Evolutionary conservation across 108 stramenopile genomes (phyloP).

Genomic region (Licmophora abbreviata): DNA sequence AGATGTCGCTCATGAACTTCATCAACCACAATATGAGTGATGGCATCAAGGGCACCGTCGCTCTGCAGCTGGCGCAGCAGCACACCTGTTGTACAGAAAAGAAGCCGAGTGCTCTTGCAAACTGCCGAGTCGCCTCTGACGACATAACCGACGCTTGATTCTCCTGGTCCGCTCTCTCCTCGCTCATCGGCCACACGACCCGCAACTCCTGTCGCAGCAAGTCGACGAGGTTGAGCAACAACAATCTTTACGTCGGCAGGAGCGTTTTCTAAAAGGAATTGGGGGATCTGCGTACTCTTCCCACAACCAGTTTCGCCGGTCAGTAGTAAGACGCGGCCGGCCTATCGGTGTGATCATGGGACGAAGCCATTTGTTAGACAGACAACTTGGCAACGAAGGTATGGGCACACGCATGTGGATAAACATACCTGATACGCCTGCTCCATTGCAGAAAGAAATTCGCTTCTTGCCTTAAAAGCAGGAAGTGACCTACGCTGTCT

Average conservation of each 20-base stretch:
- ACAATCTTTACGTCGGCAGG: slow-evolving; percentile 78
- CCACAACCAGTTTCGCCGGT: slow-evolving; percentile 86
- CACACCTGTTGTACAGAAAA: slow-evolving; percentile 97
- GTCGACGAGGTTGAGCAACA: slow-evolving; percentile 92
- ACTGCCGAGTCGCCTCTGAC: slow-evolving; percentile 82
- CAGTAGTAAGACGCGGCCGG: slow-evolving; percentile 63
- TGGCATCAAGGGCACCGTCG: slow-evolving; percentile 58
- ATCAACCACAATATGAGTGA: slow-evolving; percentile 93
- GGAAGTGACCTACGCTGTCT: slow-evolving; percentile 56
- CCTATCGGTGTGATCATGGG: too few species aligned
- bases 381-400: too few species aligned
- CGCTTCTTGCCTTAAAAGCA: slow-evolving; percentile 46
- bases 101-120: slow-evolving; percentile 59
- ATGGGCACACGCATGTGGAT: too few species aligned
- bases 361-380: too few species aligned
- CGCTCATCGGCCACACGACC: slow-evolving; percentile 89
- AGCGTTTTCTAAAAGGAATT: slow-evolving; percentile 82
- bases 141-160: slow-evolving; percentile 85
- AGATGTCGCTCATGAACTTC: slow-evolving; percentile 94
- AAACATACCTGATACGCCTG: slow-evolving; percentile 21
- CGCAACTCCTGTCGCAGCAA: slow-evolving; percentile 92
- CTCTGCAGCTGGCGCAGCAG: slow-evolving; percentile 91
- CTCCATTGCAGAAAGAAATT: slow-evolving; percentile 46
- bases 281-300: slow-evolving; percentile 91
- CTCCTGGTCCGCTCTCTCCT: slow-evolving; percentile 55